Evolutionary conservation across 352 stramenopile species (phyloP).

Genomic region (Phytophthora podocarpi): DNA sequence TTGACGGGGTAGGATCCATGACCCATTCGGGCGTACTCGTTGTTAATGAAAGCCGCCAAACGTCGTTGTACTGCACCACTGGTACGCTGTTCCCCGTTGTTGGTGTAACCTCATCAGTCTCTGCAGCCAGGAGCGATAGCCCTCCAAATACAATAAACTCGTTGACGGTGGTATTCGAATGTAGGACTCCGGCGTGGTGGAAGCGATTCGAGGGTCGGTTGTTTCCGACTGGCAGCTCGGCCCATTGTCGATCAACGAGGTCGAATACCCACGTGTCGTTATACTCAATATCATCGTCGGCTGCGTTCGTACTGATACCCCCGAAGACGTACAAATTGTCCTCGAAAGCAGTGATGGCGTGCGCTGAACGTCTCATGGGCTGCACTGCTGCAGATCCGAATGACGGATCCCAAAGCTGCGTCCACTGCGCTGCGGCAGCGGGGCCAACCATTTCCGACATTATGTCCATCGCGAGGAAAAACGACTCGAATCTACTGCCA

Average conservation of each 20-base stretch:
- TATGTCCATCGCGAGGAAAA: constrained; percentile 14
- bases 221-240: constrained; percentile 25
- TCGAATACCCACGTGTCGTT: constrained; percentile 81
- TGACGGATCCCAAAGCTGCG: constrained; percentile 43
- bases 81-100: constrained; percentile 17
- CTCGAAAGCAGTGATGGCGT: constrained; percentile 50
- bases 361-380: constrained; percentile 56
- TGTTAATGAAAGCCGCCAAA: constrained; percentile 51
- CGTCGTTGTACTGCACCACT: constrained; percentile 57
- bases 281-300: constrained; percentile 58
- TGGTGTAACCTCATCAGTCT: not conserved
- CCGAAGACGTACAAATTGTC: constrained; percentile 71
- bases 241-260: constrained; percentile 38
- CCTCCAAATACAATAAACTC: constrained; percentile 65
- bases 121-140: constrained; percentile 39
- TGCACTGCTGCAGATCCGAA: constrained; percentile 27
- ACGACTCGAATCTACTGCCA: too few species aligned
- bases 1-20: constrained; percentile 31
- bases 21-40: constrained; percentile 36
- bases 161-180: constrained; percentile 44
- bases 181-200: constrained; percentile 45
- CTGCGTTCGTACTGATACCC: constrained; percentile 45
- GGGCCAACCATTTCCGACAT: constrained; percentile 15
- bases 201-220: constrained; percentile 44
- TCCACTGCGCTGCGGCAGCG: constrained; percentile 49